Evolutionary conservation across 208 protist genomes (phyloP).

Genomic region (Strigomonas culicis): DNA sequence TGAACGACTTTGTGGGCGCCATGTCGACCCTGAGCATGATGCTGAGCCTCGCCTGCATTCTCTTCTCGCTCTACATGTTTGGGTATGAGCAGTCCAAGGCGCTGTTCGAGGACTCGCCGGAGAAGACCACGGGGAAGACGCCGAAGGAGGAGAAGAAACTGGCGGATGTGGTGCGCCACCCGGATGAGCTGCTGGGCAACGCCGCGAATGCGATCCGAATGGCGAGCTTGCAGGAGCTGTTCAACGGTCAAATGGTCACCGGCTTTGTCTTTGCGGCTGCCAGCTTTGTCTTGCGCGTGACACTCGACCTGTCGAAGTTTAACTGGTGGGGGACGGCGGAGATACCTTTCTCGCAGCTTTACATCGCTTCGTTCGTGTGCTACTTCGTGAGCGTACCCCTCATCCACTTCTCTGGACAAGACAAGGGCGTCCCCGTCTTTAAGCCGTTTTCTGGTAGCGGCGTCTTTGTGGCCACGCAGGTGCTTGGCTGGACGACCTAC

Average conservation of each 20-base stretch:
- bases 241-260: conserved; percentile 63
- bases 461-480: conserved; percentile 66
- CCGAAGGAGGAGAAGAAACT: conserved; percentile 4
- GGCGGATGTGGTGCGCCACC: background rate
- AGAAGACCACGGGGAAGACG: background rate
- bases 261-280: conserved; percentile 43
- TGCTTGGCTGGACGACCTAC: conserved; percentile 70
- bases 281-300: conserved; percentile 47
- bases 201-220: conserved; percentile 15
- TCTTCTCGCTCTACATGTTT: conserved; percentile 36
- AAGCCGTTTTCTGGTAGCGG: conserved; percentile 57
- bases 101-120: background rate
- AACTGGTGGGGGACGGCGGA: conserved; percentile 26
- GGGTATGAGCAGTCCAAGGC: conserved; percentile 5
- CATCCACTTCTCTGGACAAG: conserved; percentile 54
- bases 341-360: conserved; percentile 21
- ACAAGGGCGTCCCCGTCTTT: conserved; percentile 59
- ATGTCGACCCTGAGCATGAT: conserved; percentile 24
- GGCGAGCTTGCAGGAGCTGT: conserved; percentile 22
- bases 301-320: conserved; percentile 43
- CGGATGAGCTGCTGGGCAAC: conserved; percentile 6
- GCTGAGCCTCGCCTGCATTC: conserved; percentile 42
- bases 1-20: conserved; percentile 13
- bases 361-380: conserved; percentile 31
- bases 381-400: conserved; percentile 52